These are phyloP conservation scores for Boletus tylopilopsis DNA, from an alignment of 768 basidiomycete species.

Conservation along the genomic window DNA sequence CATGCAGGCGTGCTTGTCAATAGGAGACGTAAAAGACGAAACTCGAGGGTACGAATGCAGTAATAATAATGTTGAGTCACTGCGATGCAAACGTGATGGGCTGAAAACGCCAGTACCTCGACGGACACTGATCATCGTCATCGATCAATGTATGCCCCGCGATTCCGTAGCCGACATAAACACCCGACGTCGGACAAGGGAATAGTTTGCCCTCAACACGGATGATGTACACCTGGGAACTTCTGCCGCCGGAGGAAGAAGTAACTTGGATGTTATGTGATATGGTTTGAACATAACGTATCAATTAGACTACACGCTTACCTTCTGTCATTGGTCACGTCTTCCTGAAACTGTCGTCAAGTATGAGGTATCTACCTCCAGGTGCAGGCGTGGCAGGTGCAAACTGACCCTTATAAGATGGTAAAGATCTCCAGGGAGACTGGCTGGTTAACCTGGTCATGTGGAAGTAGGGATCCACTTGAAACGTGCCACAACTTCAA, in stretches of 20 bases:
- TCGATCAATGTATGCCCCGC: background rate
- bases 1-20: background rate
- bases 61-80: background rate
- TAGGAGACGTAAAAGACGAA: no score
- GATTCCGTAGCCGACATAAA: background rate
- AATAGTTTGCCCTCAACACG: background rate
- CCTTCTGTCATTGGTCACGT: background rate
- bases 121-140: background rate
- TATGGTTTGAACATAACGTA: background rate
- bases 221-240: background rate
- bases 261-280: background rate
- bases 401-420: no score
- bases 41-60: no score
- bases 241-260: background rate
- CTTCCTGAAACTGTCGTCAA: conserved; percentile 1
- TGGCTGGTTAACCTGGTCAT: no score
- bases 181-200: background rate
- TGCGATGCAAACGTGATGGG: background rate
- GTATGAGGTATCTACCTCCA: background rate
- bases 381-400: no score
- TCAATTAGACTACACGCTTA: background rate
- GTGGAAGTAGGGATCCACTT: no score
- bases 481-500: no score
- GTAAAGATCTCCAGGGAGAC: no score
- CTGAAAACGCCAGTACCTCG: background rate